Percentiles rank a stretch among this genome's conserved stretches.
phyloP scores from a whole-genome alignment of 352 stramenopile genomes.

The Labyrinthula sp. region DNA sequence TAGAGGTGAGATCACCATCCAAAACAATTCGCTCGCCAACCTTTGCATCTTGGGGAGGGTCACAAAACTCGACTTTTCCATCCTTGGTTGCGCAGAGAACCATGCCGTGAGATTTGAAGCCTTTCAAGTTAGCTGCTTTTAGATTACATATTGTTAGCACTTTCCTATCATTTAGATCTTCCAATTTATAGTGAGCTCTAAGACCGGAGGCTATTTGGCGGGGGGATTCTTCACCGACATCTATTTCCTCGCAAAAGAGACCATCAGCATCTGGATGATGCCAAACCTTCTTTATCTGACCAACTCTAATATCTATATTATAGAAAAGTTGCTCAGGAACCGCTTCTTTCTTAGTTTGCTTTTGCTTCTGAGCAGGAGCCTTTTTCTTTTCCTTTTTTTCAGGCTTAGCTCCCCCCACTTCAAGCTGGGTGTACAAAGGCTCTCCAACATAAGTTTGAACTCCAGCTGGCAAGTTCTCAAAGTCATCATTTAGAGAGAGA shows the following conservation, averaged over 20 bases:
- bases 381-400: slow-evolving; percentile 29
- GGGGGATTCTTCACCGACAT: slow-evolving; percentile 76
- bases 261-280: slow-evolving; percentile 62
- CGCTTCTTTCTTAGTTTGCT: slow-evolving; percentile 1
- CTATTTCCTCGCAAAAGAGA: slow-evolving; percentile 96
- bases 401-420: slow-evolving; percentile 31
- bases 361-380: background rate
- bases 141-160: slow-evolving; percentile 92
- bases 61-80: slow-evolving; percentile 72
- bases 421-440: slow-evolving; percentile 80
- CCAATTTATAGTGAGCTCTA: slow-evolving; percentile 69
- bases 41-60: slow-evolving; percentile 61
- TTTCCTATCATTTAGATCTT: slow-evolving; percentile 76
- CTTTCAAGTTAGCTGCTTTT: slow-evolving; percentile 81
- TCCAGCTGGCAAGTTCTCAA: slow-evolving; percentile 69
- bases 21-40: slow-evolving; percentile 74
- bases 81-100: slow-evolving; percentile 75
- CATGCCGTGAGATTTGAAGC: slow-evolving; percentile 87
- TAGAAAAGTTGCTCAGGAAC: slow-evolving; percentile 47
- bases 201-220: slow-evolving; percentile 82
- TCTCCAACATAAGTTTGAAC: slow-evolving; percentile 64
- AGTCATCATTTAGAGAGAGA: slow-evolving; percentile 49
- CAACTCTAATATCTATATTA: slow-evolving; percentile 55
- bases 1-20: slow-evolving; percentile 40
- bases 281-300: slow-evolving; percentile 56